Percentiles rank a stretch among this genome's conserved stretches.
Conservation (phyloP, 805 yeast species). For the Zygoascus ofunaensis region DNA sequence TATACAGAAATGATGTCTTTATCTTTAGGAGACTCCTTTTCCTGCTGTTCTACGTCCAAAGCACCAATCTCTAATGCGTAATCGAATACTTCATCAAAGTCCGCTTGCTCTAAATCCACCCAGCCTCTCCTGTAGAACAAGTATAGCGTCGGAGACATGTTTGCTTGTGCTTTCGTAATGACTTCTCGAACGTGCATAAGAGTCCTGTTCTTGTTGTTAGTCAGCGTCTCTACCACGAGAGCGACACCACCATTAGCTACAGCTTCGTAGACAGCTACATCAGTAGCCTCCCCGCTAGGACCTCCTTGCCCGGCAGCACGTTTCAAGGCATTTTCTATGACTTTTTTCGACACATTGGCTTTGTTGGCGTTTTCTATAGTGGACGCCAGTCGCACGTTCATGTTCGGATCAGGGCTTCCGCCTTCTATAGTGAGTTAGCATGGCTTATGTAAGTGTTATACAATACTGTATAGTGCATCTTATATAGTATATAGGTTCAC, state of each 20-base stretch:
- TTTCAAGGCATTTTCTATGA: constrained; percentile 78
- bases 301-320: constrained; percentile 61
- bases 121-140: constrained; percentile 74
- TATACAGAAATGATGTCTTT: constrained; percentile 32
- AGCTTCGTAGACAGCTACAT: constrained; percentile 69
- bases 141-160: constrained; percentile 67
- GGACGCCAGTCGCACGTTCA: constrained; percentile 53
- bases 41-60: constrained; percentile 40
- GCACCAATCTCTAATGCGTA: constrained; percentile 68
- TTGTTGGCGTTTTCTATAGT: constrained; percentile 71
- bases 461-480: neutral
- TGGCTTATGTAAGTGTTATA: neutral
- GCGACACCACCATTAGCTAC: constrained; percentile 91
- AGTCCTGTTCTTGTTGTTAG: constrained; percentile 82
- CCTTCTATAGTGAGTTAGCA: constrained; percentile 23
- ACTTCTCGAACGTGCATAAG: constrained; percentile 66
- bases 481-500: too few relatives aligned
- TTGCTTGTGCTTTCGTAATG: constrained; percentile 59
- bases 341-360: constrained; percentile 69
- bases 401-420: constrained; percentile 58
- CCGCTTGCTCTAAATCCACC: constrained; percentile 37
- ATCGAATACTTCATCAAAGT: constrained; percentile 65
- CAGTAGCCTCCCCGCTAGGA: constrained; percentile 37
- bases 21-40: constrained; percentile 31
- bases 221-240: constrained; percentile 71